A percentile compares a stretch with the other conserved stretches of the same genome.
Evolutionary conservation across 176 grass and related monocot genomes (phyloP).

Genomic region (Melocanna baccifera): DNA sequence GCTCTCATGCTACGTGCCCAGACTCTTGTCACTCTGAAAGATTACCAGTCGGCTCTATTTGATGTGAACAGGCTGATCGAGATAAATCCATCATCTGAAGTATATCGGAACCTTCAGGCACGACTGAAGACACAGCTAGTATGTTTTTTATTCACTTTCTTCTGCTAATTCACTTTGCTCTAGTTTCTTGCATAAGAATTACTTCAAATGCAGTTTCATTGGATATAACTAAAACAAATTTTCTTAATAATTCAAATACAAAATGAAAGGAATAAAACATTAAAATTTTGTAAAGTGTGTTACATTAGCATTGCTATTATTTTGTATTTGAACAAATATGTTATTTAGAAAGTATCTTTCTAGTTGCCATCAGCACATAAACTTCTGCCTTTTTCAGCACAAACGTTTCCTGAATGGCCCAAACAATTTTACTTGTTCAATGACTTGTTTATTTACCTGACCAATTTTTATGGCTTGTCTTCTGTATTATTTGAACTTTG

Average conservation of each 20-base stretch:
- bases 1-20: conserved; percentile 95
- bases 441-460: neutral
- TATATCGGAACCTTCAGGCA: conserved; percentile 75
- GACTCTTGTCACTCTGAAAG: conserved; percentile 84
- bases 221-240: neutral
- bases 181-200: neutral
- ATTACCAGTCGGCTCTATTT: conserved; percentile 96
- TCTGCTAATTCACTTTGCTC: neutral
- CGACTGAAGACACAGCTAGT: conserved; percentile 93
- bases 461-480: conserved; percentile 4
- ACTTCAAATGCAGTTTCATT: neutral
- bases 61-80: conserved; percentile 88
- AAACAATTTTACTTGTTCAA: conserved; percentile 8
- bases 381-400: neutral
- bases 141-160: conserved; percentile 19
- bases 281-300: neutral
- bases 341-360: neutral
- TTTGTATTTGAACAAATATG: neutral
- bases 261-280: neutral
- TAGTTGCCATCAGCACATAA: neutral
- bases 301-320: neutral
- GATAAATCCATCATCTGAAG: conserved; percentile 83
- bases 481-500: conserved; percentile 23
- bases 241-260: neutral
- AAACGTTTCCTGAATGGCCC: neutral